Percentiles rank a stretch among this genome's conserved stretches.
Conservation (phyloP, 2,329 filamentous ascomycete genomes). For the Stachybotrys chartarum region DNA sequence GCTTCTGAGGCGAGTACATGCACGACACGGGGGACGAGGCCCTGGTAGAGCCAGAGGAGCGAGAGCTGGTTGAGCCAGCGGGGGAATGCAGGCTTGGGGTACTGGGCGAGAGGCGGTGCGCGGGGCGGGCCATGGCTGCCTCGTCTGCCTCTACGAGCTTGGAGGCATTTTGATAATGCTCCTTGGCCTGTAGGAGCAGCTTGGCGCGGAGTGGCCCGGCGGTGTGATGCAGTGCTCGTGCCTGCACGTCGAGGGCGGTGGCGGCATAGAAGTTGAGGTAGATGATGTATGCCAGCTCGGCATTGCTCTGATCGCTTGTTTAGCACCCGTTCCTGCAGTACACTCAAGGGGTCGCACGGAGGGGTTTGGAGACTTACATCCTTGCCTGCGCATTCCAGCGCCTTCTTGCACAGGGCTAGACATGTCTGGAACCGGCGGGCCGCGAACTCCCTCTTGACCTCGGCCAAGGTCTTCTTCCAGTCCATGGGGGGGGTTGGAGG, state of each 20-base stretch:
- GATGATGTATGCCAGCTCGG: conserved; percentile 48
- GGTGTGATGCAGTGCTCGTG: conserved; percentile 35
- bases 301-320: conserved; percentile 18
- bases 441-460: not conserved
- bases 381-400: conserved; percentile 37
- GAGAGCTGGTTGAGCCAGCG: conserved; percentile 37
- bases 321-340: not conserved
- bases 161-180: conserved; percentile 43
- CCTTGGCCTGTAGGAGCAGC: conserved; percentile 43
- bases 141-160: conserved; percentile 41
- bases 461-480: not conserved
- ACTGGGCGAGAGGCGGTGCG: conserved; percentile 31
- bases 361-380: conserved; percentile 23
- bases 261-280: conserved; percentile 58
- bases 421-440: not conserved
- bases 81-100: conserved; percentile 37
- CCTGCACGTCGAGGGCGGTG: conserved; percentile 50
- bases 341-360: no score
- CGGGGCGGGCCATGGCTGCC: conserved; percentile 29
- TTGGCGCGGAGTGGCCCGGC: conserved; percentile 36
- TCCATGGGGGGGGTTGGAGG: not conserved
- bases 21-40: conserved; percentile 4
- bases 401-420: not conserved
- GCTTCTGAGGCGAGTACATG: not conserved
- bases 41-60: conserved; percentile 37